Evolutionary conservation across 1,284 basidiomycete species (phyloP).

Genomic region (Malassezia japonica): DNA sequence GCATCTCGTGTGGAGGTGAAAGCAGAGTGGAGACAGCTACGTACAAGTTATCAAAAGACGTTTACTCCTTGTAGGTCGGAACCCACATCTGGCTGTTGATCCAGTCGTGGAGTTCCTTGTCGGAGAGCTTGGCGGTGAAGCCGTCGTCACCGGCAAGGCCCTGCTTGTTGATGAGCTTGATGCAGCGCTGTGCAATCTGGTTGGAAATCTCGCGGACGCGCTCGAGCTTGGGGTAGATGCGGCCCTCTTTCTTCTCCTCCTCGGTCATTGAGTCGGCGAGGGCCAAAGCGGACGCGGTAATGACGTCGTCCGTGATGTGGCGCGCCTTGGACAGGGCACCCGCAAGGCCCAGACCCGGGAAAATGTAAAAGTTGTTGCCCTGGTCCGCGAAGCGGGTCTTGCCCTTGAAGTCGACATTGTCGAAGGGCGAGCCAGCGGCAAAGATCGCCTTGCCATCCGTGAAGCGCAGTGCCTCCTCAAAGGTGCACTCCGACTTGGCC

Average conservation of each 20-base stretch:
- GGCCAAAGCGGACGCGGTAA: constrained; percentile 57
- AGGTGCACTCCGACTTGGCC: constrained; percentile 62
- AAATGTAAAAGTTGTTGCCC: constrained; percentile 66
- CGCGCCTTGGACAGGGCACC: constrained; percentile 59
- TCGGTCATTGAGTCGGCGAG: constrained; percentile 65
- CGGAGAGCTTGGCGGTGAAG: constrained; percentile 33
- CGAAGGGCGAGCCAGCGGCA: constrained; percentile 83
- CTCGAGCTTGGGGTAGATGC: constrained; percentile 39
- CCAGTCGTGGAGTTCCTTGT: constrained; percentile 36
- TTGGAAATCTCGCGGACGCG: constrained; percentile 39
- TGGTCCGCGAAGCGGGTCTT: constrained; percentile 68
- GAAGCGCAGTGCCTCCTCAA: constrained; percentile 70
- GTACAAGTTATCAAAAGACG: neutral
- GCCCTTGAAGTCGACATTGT: constrained; percentile 58
- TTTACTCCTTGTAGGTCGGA: constrained; percentile 24
- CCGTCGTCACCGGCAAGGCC: constrained; percentile 33
- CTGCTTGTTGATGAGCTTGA: constrained; percentile 40
- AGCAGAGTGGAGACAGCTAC: neutral
- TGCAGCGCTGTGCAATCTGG: constrained; percentile 35
- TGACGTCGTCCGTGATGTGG: constrained; percentile 65
- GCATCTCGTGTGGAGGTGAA: neutral
- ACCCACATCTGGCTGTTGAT: constrained; percentile 42
- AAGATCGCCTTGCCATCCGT: constrained; percentile 61
- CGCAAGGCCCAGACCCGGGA: constrained; percentile 39
- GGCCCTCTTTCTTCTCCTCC: constrained; percentile 56